These are phyloP conservation scores for Globisporangium echinulatum DNA, from an alignment of 352 stramenopile genomes.

Conservation along the genomic window DNA sequence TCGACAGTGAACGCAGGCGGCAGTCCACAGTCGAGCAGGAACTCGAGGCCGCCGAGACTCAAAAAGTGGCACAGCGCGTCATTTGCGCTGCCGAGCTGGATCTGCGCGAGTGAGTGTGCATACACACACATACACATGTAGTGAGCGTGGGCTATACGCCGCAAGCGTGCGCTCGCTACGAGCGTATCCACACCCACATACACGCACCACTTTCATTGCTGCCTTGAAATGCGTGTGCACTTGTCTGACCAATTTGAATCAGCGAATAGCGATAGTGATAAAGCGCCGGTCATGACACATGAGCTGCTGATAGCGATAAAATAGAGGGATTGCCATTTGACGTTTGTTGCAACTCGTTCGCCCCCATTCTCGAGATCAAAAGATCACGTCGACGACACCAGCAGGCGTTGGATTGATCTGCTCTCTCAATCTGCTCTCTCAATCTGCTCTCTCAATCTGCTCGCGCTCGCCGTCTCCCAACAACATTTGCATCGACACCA, in stretches of 20 bases:
- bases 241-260: background rate
- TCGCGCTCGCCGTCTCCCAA: no score
- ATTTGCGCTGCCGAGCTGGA: slow-evolving; percentile 64
- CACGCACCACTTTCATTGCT: background rate
- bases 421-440: no score
- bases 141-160: background rate
- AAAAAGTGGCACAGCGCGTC: slow-evolving; percentile 77
- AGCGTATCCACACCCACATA: no score
- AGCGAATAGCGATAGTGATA: background rate
- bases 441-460: no score
- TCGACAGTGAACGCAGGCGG: slow-evolving; percentile 6
- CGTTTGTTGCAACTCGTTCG: background rate
- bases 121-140: background rate
- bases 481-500: no score
- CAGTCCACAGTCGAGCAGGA: slow-evolving; percentile 77
- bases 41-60: slow-evolving; percentile 67
- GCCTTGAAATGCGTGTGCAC: background rate
- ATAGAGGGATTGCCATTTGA: background rate
- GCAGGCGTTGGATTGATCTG: no score
- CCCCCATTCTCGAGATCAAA: background rate
- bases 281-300: background rate
- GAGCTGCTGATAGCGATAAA: slow-evolving; percentile 7
- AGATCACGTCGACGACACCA: no score
- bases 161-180: no score
- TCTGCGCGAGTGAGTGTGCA: slow-evolving; percentile 25